Evolutionary conservation across 306 rosid species (phyloP).

Genomic region (Luffa aegyptiaca): DNA sequence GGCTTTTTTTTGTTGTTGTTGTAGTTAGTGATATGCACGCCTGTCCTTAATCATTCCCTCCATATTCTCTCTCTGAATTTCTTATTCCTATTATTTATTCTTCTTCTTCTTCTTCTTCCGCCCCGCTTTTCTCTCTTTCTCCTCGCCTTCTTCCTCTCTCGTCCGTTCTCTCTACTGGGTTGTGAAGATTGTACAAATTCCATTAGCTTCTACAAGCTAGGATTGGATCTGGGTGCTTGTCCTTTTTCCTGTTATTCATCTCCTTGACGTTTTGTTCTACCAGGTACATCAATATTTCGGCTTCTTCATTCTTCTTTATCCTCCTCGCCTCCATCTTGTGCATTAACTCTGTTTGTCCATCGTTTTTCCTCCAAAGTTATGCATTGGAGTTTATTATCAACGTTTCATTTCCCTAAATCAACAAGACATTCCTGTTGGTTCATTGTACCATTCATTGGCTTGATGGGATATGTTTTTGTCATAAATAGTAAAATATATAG

Average conservation of each 20-base stretch:
- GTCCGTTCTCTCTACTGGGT: conserved; percentile 1
- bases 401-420: not conserved
- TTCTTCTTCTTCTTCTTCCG: not conserved
- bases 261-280: not conserved
- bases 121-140: conserved; percentile 1
- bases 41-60: conserved; percentile 96
- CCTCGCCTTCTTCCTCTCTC: conserved; percentile 16
- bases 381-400: not conserved
- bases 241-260: not conserved
- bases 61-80: conserved; percentile 22
- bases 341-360: not conserved
- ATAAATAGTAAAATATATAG: not conserved
- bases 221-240: conserved; percentile 9
- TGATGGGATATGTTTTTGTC: not conserved
- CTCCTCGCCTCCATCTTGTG: not conserved
- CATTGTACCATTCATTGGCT: not conserved
- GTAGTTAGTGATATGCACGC: conserved; percentile 98
- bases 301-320: not conserved
- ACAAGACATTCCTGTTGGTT: not conserved
- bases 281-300: conserved; percentile 20
- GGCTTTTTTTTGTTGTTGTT: conserved; percentile 18
- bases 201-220: conserved; percentile 11
- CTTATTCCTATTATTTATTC: conserved; percentile 1
- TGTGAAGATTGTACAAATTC: conserved; percentile 20
- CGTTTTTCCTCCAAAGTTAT: not conserved